Conservation (phyloP, 148 eudicot genomes). For the Silene uniflora region DNA sequence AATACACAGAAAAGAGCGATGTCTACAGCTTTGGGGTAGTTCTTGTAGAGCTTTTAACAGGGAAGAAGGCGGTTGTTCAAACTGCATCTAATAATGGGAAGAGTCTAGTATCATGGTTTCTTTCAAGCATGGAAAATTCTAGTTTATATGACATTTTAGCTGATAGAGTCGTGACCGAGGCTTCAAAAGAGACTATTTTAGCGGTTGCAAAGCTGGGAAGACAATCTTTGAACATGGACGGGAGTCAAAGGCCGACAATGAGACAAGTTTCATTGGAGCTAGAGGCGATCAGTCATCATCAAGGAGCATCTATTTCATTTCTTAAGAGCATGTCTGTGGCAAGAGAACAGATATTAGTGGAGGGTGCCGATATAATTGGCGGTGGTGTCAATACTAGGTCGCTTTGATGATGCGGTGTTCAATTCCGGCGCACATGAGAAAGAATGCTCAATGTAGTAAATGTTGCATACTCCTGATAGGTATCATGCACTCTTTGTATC, state of each 20-base stretch:
- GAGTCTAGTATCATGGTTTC: constrained; percentile 21
- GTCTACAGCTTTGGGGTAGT: constrained; percentile 26
- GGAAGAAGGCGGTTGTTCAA: constrained; percentile 11
- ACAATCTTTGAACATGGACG: constrained; percentile 23
- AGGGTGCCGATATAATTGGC: too few relatives aligned
- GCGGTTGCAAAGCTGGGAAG: constrained; percentile 24
- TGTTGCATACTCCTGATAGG: too few relatives aligned
- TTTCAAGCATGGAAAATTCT: constrained; percentile 18
- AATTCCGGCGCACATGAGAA: too few relatives aligned
- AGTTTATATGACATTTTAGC: constrained; percentile 19
- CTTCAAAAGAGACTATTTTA: background rate
- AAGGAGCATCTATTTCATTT: background rate
- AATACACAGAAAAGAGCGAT: constrained; percentile 24
- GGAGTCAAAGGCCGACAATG: constrained; percentile 33
- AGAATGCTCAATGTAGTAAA: too few relatives aligned
- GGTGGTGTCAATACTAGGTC: background rate
- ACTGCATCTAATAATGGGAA: constrained; percentile 10
- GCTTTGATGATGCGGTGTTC: background rate
- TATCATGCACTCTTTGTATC: too few relatives aligned
- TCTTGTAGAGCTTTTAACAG: constrained; percentile 24
- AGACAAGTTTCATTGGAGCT: constrained; percentile 20
- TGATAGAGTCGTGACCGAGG: too few relatives aligned
- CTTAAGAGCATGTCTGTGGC: background rate
- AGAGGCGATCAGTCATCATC: constrained; percentile 14
- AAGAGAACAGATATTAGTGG: background rate